Evolutionary conservation across 1,284 basidiomycete genomes (phyloP), one percentile per base, ranked within the genome.

Genomic region (Fomitopsis palustris): DNA sequence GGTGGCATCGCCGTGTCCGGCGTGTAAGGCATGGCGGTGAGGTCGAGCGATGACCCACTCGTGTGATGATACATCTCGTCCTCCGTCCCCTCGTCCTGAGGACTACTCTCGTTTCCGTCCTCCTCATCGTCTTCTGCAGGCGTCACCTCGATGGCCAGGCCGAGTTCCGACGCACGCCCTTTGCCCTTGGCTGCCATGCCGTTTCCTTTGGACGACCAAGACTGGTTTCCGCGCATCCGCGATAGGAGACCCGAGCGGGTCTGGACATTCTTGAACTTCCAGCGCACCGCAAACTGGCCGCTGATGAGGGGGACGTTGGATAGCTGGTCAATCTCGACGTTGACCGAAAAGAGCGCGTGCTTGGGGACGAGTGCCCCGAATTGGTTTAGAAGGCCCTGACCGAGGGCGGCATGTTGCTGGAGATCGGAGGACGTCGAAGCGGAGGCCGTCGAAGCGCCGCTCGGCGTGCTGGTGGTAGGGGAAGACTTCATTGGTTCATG

Each of bases 261-360:
- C 39, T 82, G 79, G 16, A 84, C 83, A 63, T 85, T 79, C 74
- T 86, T 88, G 74, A 93, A 82, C 70, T 85, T 87, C 91, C 91
- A 93, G 53, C 82, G 79, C 39, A 88, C 81, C 16, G 79, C 84
- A 68, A 93, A 93, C 66, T 90, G 81, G 62, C 92, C 92, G 41
- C 76, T 75, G 53, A 93, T 84, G 61, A 92, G 82, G 0, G 92
- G 91, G 0, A 94, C 86, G 67, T 86, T 89, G 43, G 82, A 79
- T 31, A 93, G 80, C 65, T 92, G 84, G 71, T 92, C 89, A 45
- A 93, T 80, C 35, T 78, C 78, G 51, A 93, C 70, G 17, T 78
- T 75, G 29, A 86, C 84, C 57, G 84, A 81, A 73, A 93, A 93
- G 59, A 84, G 80, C 3, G 88, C 82, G 68, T 87, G 84, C 62